phyloP scores from a whole-genome alignment of 1,284 basidiomycete genomes.

The Pseudozyma hubeiensis region DNA sequence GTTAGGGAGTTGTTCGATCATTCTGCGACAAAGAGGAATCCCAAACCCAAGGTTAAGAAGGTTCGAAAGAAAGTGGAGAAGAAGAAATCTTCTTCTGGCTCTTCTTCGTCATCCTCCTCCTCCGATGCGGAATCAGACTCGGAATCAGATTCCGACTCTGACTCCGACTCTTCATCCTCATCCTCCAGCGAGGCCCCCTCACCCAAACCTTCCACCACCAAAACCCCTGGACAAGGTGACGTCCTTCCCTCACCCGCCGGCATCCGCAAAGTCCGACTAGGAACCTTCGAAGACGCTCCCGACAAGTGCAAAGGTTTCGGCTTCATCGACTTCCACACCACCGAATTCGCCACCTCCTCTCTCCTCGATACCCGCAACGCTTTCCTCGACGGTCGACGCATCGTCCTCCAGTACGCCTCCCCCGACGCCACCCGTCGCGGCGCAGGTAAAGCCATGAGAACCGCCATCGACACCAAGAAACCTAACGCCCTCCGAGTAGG shows the following conservation, averaged over 20 bases:
- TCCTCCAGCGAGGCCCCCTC: slow-evolving; percentile 4
- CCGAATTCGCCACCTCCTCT: slow-evolving; percentile 82
- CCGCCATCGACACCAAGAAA: neutral
- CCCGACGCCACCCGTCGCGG: slow-evolving; percentile 78
- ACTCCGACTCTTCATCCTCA: slow-evolving; percentile 39
- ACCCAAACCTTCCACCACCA: neutral
- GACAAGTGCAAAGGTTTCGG: slow-evolving; percentile 93
- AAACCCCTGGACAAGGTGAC: neutral
- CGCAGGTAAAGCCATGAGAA: slow-evolving; percentile 33
- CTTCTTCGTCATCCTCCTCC: slow-evolving; percentile 14
- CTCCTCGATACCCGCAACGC: slow-evolving; percentile 88
- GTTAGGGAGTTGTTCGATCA: slow-evolving; percentile 79
- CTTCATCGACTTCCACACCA: slow-evolving; percentile 88
- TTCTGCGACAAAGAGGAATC: slow-evolving; percentile 43
- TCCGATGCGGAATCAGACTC: slow-evolving; percentile 3
- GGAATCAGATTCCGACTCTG: slow-evolving; percentile 16
- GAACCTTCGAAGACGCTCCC: slow-evolving; percentile 87
- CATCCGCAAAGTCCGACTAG: slow-evolving; percentile 89
- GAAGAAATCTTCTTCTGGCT: no score
- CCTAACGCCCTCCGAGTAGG: slow-evolving; percentile 17
- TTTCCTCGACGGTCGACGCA: slow-evolving; percentile 81
- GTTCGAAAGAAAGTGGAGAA: slow-evolving; percentile 2
- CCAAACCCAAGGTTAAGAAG: slow-evolving; percentile 20
- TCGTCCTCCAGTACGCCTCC: slow-evolving; percentile 89
- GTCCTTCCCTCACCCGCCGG: slow-evolving; percentile 71